These are phyloP conservation scores for Cyberlindnera xylosilytica DNA, from an alignment of 805 yeast species.

Conservation along the genomic window DNA sequence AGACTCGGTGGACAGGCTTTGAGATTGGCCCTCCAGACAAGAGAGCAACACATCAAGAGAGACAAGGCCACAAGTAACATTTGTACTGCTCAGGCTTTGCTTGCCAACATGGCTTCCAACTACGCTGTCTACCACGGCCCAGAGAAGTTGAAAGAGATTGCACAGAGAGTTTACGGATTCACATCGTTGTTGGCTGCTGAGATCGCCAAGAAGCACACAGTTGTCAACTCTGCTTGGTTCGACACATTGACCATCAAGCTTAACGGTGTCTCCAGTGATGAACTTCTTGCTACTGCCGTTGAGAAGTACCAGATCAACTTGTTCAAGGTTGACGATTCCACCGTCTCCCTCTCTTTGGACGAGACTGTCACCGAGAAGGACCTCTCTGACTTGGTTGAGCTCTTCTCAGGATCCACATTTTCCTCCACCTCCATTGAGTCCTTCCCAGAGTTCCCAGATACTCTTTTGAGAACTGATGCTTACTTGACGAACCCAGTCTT, in stretches of 20 bases:
- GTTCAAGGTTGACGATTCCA: conserved; percentile 57
- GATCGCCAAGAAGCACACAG: conserved; percentile 44
- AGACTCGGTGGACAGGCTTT: conserved; percentile 86
- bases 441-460: conserved; percentile 50
- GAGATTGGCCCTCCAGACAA: conserved; percentile 92
- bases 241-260: conserved; percentile 79
- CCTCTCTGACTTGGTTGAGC: conserved; percentile 48
- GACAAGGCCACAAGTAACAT: conserved; percentile 98
- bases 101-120: conserved; percentile 94
- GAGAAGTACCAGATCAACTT: conserved; percentile 67
- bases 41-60: conserved; percentile 97
- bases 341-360: conserved; percentile 82
- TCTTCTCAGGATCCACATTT: conserved; percentile 50
- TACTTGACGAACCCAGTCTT: conserved; percentile 75
- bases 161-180: conserved; percentile 69
- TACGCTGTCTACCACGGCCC: conserved; percentile 97
- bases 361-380: conserved; percentile 76
- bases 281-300: conserved; percentile 55
- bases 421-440: conserved; percentile 25
- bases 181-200: conserved; percentile 68
- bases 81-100: conserved; percentile 95
- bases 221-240: conserved; percentile 67
- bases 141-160: conserved; percentile 74
- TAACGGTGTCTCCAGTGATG: conserved; percentile 49
- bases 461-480: conserved; percentile 51